Evolutionary conservation across 495 filamentous ascomycete genomes (phyloP).

Genomic region (Cercophora sp.): DNA sequence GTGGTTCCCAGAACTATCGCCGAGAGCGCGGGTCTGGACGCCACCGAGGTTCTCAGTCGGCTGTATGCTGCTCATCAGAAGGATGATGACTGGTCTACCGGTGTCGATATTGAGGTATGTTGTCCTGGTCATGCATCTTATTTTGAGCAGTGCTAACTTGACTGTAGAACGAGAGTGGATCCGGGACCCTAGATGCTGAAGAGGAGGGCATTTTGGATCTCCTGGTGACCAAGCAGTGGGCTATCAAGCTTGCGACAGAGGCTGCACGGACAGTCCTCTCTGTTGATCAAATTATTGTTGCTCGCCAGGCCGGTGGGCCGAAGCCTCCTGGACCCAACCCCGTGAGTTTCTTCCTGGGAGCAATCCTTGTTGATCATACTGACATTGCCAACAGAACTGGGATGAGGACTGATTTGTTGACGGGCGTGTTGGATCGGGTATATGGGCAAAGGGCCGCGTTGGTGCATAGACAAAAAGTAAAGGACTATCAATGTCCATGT

Average conservation of each 20-base stretch:
- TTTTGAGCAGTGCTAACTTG: too few relatives aligned
- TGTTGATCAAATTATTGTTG: constrained; percentile 99
- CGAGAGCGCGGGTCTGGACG: constrained; percentile 91
- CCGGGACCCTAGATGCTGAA: constrained; percentile 80
- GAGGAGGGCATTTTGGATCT: constrained; percentile 92
- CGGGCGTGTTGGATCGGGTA: neutral
- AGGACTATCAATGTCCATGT: constrained; percentile 5
- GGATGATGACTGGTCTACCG: constrained; percentile 79
- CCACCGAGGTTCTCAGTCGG: constrained; percentile 86
- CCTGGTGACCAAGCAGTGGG: constrained; percentile 86
- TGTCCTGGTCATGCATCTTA: too few relatives aligned
- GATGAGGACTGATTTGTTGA: constrained; percentile 74
- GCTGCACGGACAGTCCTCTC: constrained; percentile 89
- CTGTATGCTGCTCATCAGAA: constrained; percentile 92
- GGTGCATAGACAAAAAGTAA: constrained; percentile 9
- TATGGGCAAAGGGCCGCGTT: neutral
- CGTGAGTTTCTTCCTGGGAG: constrained; percentile 22
- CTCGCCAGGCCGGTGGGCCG: constrained; percentile 92
- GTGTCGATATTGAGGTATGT: constrained; percentile 83
- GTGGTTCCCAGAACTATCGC: constrained; percentile 90
- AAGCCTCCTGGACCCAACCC: constrained; percentile 93
- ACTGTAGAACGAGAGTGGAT: constrained; percentile 66
- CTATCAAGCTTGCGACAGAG: constrained; percentile 93
- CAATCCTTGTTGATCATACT: neutral
- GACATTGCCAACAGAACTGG: constrained; percentile 67